Evolutionary conservation across 2,329 filamentous ascomycete genomes (phyloP).

Genomic region (Thielaviopsis musarum): DNA sequence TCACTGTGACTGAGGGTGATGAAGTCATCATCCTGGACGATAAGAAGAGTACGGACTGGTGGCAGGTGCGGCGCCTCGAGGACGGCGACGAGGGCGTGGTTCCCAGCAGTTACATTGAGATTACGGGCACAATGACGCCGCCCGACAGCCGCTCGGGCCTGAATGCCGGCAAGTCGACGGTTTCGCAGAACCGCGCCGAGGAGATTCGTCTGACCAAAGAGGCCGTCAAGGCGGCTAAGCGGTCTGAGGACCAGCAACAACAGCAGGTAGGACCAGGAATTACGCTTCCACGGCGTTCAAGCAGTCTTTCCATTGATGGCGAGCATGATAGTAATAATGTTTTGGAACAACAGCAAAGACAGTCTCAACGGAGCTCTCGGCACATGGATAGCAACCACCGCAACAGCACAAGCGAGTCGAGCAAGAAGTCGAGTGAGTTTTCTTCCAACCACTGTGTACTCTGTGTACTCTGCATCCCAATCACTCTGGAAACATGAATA

Average conservation of each 20-base stretch:
- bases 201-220: slow-evolving; percentile 74
- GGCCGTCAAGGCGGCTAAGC: slow-evolving; percentile 40
- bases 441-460: not conserved
- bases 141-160: slow-evolving; percentile 33
- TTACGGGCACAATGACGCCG: slow-evolving; percentile 49
- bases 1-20: slow-evolving; percentile 77
- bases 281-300: slow-evolving; percentile 59
- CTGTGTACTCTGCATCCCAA: too few relatives aligned
- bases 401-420: slow-evolving; percentile 26
- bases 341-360: slow-evolving; percentile 38
- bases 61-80: slow-evolving; percentile 80
- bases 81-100: slow-evolving; percentile 93
- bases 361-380: not conserved
- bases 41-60: slow-evolving; percentile 91
- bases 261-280: slow-evolving; percentile 59
- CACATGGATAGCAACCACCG: slow-evolving; percentile 27
- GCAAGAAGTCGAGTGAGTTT: slow-evolving; percentile 54
- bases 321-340: slow-evolving; percentile 51
- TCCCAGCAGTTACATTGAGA: slow-evolving; percentile 87
- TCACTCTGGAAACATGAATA: too few relatives aligned
- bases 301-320: slow-evolving; percentile 56
- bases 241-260: slow-evolving; percentile 26
- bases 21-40: slow-evolving; percentile 86
- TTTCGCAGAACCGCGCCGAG: slow-evolving; percentile 63
- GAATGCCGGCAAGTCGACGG: slow-evolving; percentile 39